Base-by-base conservation (phyloP, 2,329 filamentous ascomycete genomes). In the Arthrinium puccinioides region DNA sequence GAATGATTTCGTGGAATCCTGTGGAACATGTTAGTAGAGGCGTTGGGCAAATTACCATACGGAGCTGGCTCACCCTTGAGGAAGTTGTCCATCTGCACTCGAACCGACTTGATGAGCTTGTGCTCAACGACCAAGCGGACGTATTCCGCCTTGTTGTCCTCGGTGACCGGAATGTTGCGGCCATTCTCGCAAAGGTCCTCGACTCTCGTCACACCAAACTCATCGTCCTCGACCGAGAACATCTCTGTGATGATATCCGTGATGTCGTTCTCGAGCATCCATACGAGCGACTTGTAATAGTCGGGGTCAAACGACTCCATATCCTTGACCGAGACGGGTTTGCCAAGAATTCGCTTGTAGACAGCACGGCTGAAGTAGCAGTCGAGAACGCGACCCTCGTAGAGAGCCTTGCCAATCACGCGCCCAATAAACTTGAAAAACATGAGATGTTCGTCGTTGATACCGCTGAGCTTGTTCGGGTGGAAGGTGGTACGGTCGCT, bases 391-490 rank as follows among this genome's bases (percentile, higher is more conserved):
- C 92, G 85, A 31, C 87, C 87, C 66, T 98, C 94, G 60, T 97
- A 98, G 33, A 98, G 73, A 25, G 92, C 92, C 64, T 98, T 98
- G 53, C 92, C 94, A 50, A 98, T 98, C 62, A 98, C 88, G 34
- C 92, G 86, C 28, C 92, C 92, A 53, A 98, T 96, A 64, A 98
- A 98, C 60, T 97, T 97, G 78, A 98, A 98, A 75, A 96, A 98
- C 70, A 87, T 80, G 42, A 97, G 64, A 68, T 98, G 94, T 62
- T 98, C 90, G 23, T 86, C 82, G 57, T 98, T 98, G 74, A 97
- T 82, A 30, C 81, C 81, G 62, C 90, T 97, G 45, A 94, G 76
- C 56, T 87, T 87, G 63, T 96, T 98, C 13, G 94, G 92, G 61
- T 98, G 92, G 82, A 98, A 98, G 0, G 92, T 98, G 1, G 94